Evolutionary conservation across 345 rosid species (phyloP).

Genomic region (Citrus glauca): DNA sequence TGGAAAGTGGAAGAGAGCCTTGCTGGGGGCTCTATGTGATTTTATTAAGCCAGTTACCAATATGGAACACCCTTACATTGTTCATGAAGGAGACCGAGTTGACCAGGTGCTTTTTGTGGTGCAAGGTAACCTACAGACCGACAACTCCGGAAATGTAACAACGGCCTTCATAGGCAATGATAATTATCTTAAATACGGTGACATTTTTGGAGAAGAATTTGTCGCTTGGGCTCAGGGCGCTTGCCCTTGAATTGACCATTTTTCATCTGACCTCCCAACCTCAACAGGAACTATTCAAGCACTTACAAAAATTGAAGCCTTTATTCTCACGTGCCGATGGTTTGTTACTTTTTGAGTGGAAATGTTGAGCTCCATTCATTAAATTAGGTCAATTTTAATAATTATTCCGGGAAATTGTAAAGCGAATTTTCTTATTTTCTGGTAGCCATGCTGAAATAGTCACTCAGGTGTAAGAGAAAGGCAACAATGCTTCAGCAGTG

Average conservation of each 20-base stretch:
- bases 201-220: background rate
- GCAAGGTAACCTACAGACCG: no score
- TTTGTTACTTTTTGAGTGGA: background rate
- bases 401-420: background rate
- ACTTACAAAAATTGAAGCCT: background rate
- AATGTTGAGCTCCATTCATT: background rate
- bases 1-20: conserved; percentile 33
- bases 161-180: background rate
- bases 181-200: background rate
- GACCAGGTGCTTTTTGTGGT: conserved; percentile 20
- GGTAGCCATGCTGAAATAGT: no score
- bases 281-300: conserved; percentile 3
- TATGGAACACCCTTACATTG: background rate
- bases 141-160: background rate
- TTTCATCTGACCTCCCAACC: background rate
- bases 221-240: background rate
- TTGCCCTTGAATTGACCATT: no score
- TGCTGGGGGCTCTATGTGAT: conserved; percentile 15
- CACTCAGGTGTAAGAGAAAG: no score
- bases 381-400: background rate
- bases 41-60: background rate
- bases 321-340: background rate
- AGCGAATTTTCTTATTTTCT: background rate
- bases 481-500: no score
- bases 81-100: conserved; percentile 34